These are phyloP conservation scores for Scheffersomyces parashehatae DNA, from an alignment of 1,139 yeast species.

Conservation along the genomic window DNA sequence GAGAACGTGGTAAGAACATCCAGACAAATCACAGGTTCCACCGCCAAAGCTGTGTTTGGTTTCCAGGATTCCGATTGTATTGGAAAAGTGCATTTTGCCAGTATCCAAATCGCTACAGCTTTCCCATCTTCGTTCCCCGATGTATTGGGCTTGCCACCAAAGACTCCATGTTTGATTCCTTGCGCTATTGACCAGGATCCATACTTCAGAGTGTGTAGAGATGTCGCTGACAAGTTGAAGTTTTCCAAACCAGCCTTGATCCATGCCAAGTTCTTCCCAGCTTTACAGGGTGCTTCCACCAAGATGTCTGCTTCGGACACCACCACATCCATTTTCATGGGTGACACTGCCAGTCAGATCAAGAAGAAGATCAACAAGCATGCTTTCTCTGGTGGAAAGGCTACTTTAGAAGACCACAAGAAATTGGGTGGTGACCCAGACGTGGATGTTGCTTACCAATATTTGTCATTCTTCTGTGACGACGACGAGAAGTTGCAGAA, in stretches of 20 bases:
- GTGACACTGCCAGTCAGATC: slow-evolving; percentile 88
- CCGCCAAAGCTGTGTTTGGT: slow-evolving; percentile 98
- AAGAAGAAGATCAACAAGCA: slow-evolving; percentile 94
- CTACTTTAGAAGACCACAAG: slow-evolving; percentile 87
- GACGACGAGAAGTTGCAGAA: slow-evolving; percentile 78
- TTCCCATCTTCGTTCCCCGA: slow-evolving; percentile 96
- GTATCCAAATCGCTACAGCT: slow-evolving; percentile 93
- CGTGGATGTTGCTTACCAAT: slow-evolving; percentile 93
- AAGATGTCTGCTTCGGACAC: slow-evolving; percentile 95
- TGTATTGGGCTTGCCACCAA: slow-evolving; percentile 77
- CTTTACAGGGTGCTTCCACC: slow-evolving; percentile 93
- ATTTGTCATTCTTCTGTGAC: slow-evolving; percentile 81
- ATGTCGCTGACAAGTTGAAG: slow-evolving; percentile 91
- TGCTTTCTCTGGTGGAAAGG: slow-evolving; percentile 95
- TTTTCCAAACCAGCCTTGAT: slow-evolving; percentile 89
- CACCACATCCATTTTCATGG: slow-evolving; percentile 85
- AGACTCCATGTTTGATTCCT: slow-evolving; percentile 95
- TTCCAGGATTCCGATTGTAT: slow-evolving; percentile 93
- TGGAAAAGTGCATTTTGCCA: slow-evolving; percentile 93
- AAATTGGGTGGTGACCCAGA: slow-evolving; percentile 91
- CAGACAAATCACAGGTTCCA: slow-evolving; percentile 91
- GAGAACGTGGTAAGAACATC: slow-evolving; percentile 94
- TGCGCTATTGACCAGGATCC: slow-evolving; percentile 99
- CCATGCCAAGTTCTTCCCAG: slow-evolving; percentile 97
- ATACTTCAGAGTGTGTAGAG: slow-evolving; percentile 95